Base-by-base conservation (phyloP, 2,329 filamentous ascomycete species). In the Fusarium nelsonii region DNA sequence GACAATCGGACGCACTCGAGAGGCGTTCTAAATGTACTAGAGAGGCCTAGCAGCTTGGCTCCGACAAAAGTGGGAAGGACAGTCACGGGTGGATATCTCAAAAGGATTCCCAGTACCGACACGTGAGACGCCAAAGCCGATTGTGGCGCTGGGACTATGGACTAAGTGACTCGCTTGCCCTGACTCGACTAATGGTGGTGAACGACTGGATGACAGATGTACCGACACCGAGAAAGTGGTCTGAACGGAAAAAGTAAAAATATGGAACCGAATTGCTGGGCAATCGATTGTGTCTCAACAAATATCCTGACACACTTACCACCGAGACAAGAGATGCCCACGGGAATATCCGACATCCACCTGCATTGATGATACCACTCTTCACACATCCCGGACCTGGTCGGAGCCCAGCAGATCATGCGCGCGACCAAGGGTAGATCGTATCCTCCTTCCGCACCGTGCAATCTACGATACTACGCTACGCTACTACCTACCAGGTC, bases 91-190 rank as follows among this genome's bases (percentile, higher is more conserved):
- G 12, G 6, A 39, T 50, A 16, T 30, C 48, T 28, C 2, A 40
- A 50, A 50, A 39, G 48, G 39, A 18, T 50, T 33, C 12, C 34
- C 48, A 50, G 33, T 50, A n/a, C 48, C 48, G 48, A 50, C 15
- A 50, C 15, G 11, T 50, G 34, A 50, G 48, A 50, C 48, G 14
- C 33, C 33, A 34, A 49, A 30, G 8, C n/a, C 32, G 8, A 36
- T 14, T 50, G 46, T 50, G 48, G 48, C 48, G 33, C 18, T 28
- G 11, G 9, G 11, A 26, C n/a, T n/a, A 20, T 20, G 11, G 8
- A 8, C 10, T 50, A 37, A 8, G 34, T 50, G 48, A 11, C 16
- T 5, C 9, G 34, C 23, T 39, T 36, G 33, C 48, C 48, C 48
- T 50, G 33, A 39, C 2, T 15, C 43, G 16, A 37, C 34, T 37